Base-by-base conservation (phyloP, 1,139 yeast species). In the Entelexis sorbosivorans region DNA sequence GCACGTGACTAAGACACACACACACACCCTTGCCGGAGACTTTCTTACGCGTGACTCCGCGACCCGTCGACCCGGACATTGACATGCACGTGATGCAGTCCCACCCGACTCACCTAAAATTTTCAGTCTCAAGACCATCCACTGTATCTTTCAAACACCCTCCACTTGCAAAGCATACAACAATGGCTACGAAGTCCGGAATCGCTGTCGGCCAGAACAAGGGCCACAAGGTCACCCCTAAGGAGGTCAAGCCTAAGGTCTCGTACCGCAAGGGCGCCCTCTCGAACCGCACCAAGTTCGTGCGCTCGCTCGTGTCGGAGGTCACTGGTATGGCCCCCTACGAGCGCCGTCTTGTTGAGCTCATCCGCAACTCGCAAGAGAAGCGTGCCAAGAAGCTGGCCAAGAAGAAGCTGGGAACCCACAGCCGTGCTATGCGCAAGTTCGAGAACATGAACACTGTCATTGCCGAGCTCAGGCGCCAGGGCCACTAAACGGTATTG, bases 311-410 rank as follows among this genome's bases (percentile, higher is more conserved):
- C 64, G 94, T 91, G 75, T 82, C 82, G 73, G 99, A 93, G 79
- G 97, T 93, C 69, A 79, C 96, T 65, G 98, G 98, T 50, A 82
- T 89, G 72, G 96, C 99, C 66, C 98, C 99, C 77, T 93, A 93
- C 77, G 98, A 93, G 80, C 89, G 96, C 81, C 89, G 99, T 80
- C 82, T 91, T 74, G 84, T 93, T 71, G 99, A 93, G 78, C 82
- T 93, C 78, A 81, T 93, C 84, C 91, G 98, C 82, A 93, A 93
- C 80, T 91, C 96, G 72, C 96, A 96, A 82, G 99, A 93, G 79
- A 93, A 93, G 95, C 93, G 98, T 81, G 98, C 99, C 67, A 87
- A 93, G 86, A 93, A 93, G 88, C 89, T 93, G 73, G 96, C 97
- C 66, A 93, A 93, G 93, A 91, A 87, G 95, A 91, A 96, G 91